Conservation (phyloP, 1,284 basidiomycete species). For the Boletus calvinii region DNA sequence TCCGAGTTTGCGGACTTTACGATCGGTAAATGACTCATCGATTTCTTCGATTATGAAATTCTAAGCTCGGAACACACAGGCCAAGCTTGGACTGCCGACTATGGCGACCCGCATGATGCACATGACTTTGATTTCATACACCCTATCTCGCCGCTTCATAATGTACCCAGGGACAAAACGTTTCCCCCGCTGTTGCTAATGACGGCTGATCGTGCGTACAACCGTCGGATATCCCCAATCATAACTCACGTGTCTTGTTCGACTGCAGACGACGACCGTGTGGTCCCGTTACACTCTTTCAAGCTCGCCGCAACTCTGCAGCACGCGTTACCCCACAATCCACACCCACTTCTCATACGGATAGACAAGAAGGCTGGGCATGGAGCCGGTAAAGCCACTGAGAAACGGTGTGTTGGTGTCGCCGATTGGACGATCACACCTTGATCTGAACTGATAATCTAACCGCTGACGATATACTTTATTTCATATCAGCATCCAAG, state of each 20-base stretch:
- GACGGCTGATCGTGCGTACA: constrained; percentile 72
- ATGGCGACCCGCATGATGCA: constrained; percentile 74
- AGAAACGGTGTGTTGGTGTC: constrained; percentile 52
- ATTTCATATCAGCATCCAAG: constrained; percentile 55
- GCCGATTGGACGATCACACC: neutral
- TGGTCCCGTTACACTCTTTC: constrained; percentile 81
- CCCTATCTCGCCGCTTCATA: constrained; percentile 77
- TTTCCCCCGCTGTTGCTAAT: constrained; percentile 69
- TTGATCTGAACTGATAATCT: constrained; percentile 11
- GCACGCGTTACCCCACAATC: constrained; percentile 58
- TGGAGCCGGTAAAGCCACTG: constrained; percentile 76
- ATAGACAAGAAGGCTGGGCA: constrained; percentile 81
- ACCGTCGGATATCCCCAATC: neutral
- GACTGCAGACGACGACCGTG: constrained; percentile 74
- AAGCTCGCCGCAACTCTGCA: constrained; percentile 77
- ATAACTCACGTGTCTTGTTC: constrained; percentile 5
- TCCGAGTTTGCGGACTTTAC: constrained; percentile 73
- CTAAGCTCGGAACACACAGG: constrained; percentile 39
- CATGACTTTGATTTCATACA: constrained; percentile 82
- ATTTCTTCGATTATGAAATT: neutral
- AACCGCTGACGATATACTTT: neutral
- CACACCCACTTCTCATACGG: constrained; percentile 68
- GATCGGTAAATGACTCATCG: constrained; percentile 47
- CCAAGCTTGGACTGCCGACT: constrained; percentile 79
- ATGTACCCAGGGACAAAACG: constrained; percentile 57